Percentiles rank a stretch among this genome's conserved stretches.
These are phyloP conservation scores for Discostella stelligeroides DNA, from an alignment of 108 stramenopile genomes.

Conservation along the genomic window DNA sequence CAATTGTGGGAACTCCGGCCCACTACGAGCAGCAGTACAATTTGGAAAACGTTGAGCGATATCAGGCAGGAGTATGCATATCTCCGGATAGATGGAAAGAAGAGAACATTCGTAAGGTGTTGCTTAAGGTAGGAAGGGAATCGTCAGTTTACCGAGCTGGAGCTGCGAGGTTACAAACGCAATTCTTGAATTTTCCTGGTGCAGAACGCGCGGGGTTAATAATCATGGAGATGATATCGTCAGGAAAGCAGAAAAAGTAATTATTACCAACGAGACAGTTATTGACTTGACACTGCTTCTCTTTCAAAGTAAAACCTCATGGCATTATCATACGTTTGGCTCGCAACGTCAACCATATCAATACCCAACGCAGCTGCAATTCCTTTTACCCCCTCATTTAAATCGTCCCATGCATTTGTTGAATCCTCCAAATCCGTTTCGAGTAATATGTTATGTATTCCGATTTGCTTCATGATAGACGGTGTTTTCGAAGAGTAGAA, in stretches of 20 bases:
- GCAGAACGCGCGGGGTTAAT: constrained; percentile 4
- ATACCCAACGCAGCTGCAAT: constrained; percentile 60
- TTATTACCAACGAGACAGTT: not conserved
- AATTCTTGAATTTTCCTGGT: not conserved
- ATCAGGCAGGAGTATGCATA: constrained; percentile 21
- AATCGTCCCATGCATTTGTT: constrained; percentile 49
- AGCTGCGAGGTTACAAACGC: not conserved
- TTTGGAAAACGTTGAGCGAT: constrained; percentile 20
- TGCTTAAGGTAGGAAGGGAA: constrained; percentile 14
- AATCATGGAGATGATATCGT: constrained; percentile 5
- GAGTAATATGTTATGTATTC: constrained; percentile 71
- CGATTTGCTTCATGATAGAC: constrained; percentile 66
- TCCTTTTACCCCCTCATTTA: constrained; percentile 43
- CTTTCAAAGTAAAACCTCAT: constrained; percentile 53
- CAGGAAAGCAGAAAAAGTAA: not conserved
- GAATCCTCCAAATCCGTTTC: constrained; percentile 89
- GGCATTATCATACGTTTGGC: constrained; percentile 62
- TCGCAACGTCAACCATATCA: constrained; percentile 52
- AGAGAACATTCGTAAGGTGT: constrained; percentile 22
- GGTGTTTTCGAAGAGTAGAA: constrained; percentile 77
- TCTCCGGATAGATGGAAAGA: constrained; percentile 22
- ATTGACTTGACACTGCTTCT: too few relatives aligned
- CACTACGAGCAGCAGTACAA: constrained; percentile 25
- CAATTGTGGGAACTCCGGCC: constrained; percentile 19
- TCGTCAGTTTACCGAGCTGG: not conserved